A percentile compares a stretch with the other conserved stretches of the same genome.
Evolutionary conservation across 1,139 yeast genomes (phyloP).

Genomic region (Trichomonascaceae sp.): DNA sequence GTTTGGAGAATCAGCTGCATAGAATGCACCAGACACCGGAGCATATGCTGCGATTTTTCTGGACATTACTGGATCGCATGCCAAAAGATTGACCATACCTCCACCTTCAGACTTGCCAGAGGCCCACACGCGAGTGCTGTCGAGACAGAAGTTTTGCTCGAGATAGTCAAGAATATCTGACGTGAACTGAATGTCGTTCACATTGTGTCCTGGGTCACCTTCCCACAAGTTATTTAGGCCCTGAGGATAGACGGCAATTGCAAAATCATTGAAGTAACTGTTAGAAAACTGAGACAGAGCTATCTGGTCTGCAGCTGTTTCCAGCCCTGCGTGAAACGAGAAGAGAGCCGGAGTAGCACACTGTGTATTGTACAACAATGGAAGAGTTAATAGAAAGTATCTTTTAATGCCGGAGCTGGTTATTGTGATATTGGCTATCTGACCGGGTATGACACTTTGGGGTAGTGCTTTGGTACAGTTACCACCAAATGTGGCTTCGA

Average conservation of each 20-base stretch:
- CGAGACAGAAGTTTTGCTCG: conserved; percentile 5
- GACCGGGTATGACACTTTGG: background rate
- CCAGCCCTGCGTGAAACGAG: conserved; percentile 7
- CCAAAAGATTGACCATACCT: conserved; percentile 5
- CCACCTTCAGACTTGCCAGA: conserved; percentile 9
- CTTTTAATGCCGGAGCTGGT: conserved; percentile 5
- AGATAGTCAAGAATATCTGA: conserved; percentile 7
- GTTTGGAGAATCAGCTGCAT: background rate
- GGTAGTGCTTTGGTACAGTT: background rate
- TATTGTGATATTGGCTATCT: conserved; percentile 5
- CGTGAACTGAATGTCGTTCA: conserved; percentile 7
- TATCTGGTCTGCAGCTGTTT: conserved; percentile 6
- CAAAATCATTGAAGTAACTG: conserved; percentile 7
- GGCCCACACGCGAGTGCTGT: conserved; percentile 7
- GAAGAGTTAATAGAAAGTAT: conserved; percentile 1
- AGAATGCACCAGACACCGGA: conserved; percentile 22
- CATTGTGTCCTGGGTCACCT: conserved; percentile 7
- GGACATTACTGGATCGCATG: conserved; percentile 46
- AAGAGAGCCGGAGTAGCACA: conserved; percentile 1
- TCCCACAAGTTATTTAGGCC: conserved; percentile 8
- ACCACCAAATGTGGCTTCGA: background rate
- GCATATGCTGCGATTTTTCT: conserved; percentile 38
- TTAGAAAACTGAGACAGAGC: conserved; percentile 3
- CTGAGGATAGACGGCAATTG: conserved; percentile 7
- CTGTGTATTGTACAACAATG: background rate